Evolutionary conservation across 2,329 filamentous ascomycete genomes (phyloP).

Genomic region (Botrytis aclada): DNA sequence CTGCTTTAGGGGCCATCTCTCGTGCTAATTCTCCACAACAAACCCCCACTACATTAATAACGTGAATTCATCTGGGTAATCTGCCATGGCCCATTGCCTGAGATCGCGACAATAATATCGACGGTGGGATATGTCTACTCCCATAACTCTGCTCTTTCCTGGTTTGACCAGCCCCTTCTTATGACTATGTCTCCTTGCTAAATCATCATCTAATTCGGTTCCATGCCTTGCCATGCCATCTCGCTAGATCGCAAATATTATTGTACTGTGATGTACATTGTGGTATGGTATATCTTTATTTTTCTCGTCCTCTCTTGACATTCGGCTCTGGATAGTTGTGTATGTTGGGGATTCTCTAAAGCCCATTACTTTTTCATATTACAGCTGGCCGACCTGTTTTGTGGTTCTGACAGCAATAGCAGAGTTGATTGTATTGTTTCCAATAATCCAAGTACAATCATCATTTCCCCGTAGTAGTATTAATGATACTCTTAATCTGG

Average conservation of each 20-base stretch:
- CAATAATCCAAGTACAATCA: not conserved
- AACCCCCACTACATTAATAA: not conserved
- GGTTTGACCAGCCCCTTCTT: not conserved
- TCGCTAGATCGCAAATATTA: not conserved
- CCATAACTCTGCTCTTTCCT: not conserved
- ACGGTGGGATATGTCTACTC: not conserved
- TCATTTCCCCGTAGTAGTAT: slow-evolving; percentile 10
- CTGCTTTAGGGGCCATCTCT: not conserved
- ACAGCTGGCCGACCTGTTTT: not conserved
- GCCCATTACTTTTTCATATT: not conserved
- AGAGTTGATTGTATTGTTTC: not conserved
- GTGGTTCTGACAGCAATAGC: not conserved
- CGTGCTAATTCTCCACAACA: not conserved
- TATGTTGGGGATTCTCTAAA: not conserved
- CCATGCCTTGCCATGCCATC: not conserved
- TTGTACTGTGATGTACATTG: not conserved
- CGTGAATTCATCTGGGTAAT: not conserved
- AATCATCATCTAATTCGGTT: not conserved
- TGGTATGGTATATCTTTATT: not conserved
- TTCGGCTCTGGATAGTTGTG: not conserved
- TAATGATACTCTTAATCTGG: slow-evolving; percentile 82
- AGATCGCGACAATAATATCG: not conserved
- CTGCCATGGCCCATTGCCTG: not conserved
- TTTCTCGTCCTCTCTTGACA: not conserved
- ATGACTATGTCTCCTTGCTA: not conserved